A percentile compares a stretch with the other conserved stretches of the same genome.
These are phyloP conservation scores for Penicillium expansum DNA, from an alignment of 2,329 filamentous ascomycete species.

Conservation along the genomic window DNA sequence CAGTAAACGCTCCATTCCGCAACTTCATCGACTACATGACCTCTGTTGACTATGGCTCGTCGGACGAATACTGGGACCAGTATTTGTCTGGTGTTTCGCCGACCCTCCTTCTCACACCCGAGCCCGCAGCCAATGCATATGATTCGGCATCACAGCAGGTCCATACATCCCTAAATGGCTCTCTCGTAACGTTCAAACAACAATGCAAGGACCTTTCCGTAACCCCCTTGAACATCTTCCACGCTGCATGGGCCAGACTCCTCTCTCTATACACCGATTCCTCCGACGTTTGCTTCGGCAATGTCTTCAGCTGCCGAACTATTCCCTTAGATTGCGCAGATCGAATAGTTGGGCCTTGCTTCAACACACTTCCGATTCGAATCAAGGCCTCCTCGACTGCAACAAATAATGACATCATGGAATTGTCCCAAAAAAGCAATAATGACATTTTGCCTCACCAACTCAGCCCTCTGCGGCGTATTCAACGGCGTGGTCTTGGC, in stretches of 20 bases:
- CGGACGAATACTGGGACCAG: constrained; percentile 64
- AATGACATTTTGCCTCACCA: constrained; percentile 65
- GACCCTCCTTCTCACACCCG: constrained; percentile 29
- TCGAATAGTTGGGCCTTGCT: constrained; percentile 78
- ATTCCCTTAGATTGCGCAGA: constrained; percentile 65
- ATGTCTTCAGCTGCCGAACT: constrained; percentile 75
- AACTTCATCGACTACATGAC: constrained; percentile 63
- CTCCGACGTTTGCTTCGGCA: constrained; percentile 79
- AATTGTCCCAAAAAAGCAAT: constrained; percentile 61
- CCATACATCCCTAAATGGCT: constrained; percentile 27
- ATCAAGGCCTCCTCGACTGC: constrained; percentile 50
- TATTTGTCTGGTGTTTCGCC: constrained; percentile 55
- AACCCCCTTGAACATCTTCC: constrained; percentile 65
- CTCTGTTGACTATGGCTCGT: constrained; percentile 46
- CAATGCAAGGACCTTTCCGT: constrained; percentile 54
- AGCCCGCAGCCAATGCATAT: background rate
- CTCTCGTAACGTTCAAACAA: constrained; percentile 49
- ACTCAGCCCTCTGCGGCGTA: constrained; percentile 68
- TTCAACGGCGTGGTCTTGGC: constrained; percentile 56
- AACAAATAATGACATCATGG: constrained; percentile 58
- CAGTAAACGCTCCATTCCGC: constrained; percentile 55
- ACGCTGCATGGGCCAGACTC: constrained; percentile 69
- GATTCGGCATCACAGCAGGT: constrained; percentile 16
- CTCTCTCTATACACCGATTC: constrained; percentile 56
- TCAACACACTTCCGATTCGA: constrained; percentile 80